Percentiles rank a stretch among this genome's conserved stretches.
phyloP scores from a whole-genome alignment of 768 basidiomycete genomes.

The Podaxis sp. region DNA sequence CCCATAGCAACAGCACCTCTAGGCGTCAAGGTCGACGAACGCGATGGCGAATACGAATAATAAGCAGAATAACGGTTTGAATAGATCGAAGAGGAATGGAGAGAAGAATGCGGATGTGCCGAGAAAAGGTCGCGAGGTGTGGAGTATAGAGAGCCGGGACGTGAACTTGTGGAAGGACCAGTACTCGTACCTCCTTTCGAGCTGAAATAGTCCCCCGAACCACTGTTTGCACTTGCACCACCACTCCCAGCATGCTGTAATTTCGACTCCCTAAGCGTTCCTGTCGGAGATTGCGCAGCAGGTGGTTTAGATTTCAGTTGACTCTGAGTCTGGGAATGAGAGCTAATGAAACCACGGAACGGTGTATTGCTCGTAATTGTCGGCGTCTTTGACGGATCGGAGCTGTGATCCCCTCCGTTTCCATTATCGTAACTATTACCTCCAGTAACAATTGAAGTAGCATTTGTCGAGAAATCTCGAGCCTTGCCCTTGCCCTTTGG shows the following conservation, averaged over 20 bases:
- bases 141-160: neutral
- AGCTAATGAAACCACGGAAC: neutral
- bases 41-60: neutral
- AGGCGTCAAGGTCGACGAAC: conserved; percentile 11
- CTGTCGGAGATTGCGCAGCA: conserved; percentile 4
- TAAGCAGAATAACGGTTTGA: neutral
- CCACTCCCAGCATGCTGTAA: conserved; percentile 1
- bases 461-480: conserved; percentile 2
- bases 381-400: conserved; percentile 11
- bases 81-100: neutral
- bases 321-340: neutral
- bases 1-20: conserved; percentile 1
- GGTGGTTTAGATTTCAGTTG: neutral
- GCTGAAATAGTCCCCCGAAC: conserved; percentile 7
- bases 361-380: neutral
- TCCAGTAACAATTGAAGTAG: conserved; percentile 14
- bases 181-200: neutral
- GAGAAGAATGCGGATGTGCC: neutral
- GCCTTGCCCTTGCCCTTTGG: conserved; percentile 22
- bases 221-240: neutral
- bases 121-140: neutral
- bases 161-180: neutral
- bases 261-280: conserved; percentile 1
- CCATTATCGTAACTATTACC: neutral
- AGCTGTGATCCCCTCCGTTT: neutral